Percentiles rank a stretch among this genome's conserved stretches.
phyloP scores from a whole-genome alignment of 345 rosid genomes.

The Pugionium cornutum region DNA sequence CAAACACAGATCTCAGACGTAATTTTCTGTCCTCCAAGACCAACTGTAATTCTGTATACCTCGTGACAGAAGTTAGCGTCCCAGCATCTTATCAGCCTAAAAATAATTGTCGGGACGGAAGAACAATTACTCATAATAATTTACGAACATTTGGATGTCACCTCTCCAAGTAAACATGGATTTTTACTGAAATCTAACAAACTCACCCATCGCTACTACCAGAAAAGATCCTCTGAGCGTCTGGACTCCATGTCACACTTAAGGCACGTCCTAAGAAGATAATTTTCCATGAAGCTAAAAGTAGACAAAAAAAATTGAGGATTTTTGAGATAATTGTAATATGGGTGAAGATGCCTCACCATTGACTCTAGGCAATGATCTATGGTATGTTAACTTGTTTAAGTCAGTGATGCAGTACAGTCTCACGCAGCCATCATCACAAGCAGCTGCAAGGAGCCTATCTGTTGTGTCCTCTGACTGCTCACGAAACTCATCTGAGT shows the following conservation, averaged over 20 bases:
- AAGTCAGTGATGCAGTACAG: slow-evolving; percentile 55
- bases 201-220: slow-evolving; percentile 96
- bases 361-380: slow-evolving; percentile 87
- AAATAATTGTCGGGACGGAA: slow-evolving; percentile 6
- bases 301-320: not conserved
- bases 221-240: slow-evolving; percentile 62
- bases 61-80: slow-evolving; percentile 64
- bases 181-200: not conserved
- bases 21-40: slow-evolving; percentile 73
- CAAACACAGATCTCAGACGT: slow-evolving; percentile 75
- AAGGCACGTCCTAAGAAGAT: slow-evolving; percentile 64
- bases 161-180: not conserved
- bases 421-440: slow-evolving; percentile 88
- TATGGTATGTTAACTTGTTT: slow-evolving; percentile 60
- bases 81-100: slow-evolving; percentile 94
- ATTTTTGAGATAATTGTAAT: not conserved
- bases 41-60: slow-evolving; percentile 79
- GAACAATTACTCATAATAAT: slow-evolving; percentile 6
- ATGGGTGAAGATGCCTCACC: slow-evolving; percentile 65
- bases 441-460: slow-evolving; percentile 65
- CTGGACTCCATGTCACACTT: slow-evolving; percentile 77
- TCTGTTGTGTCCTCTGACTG: slow-evolving; percentile 39
- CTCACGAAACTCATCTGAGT: slow-evolving; percentile 46
- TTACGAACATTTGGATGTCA: not conserved
- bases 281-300: slow-evolving; percentile 23